Conservation (phyloP, 768 basidiomycete genomes). For the Leccinum sublutescens region DNA sequence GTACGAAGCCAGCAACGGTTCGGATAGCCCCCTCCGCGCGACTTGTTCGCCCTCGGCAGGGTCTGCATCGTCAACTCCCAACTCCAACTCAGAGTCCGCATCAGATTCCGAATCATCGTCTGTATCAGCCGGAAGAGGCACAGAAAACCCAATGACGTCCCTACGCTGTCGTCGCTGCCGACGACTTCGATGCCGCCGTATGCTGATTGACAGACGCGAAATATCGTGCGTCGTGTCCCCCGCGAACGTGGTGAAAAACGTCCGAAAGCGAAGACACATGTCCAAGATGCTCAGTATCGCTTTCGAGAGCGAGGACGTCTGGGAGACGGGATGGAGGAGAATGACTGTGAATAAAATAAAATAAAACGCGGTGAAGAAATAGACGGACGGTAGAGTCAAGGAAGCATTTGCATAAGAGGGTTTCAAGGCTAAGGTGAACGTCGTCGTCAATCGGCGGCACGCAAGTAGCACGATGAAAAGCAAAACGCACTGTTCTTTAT, state of each 20-base stretch:
- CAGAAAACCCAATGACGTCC: conserved; percentile 63
- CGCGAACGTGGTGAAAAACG: conserved; percentile 57
- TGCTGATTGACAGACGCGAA: conserved; percentile 47
- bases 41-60: conserved; percentile 12
- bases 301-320: conserved; percentile 66
- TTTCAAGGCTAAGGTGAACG: conserved; percentile 48
- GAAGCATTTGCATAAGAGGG: conserved; percentile 60
- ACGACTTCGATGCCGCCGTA: conserved; percentile 61
- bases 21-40: conserved; percentile 13
- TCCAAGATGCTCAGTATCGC: conserved; percentile 71
- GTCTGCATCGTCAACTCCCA: background rate
- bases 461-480: background rate
- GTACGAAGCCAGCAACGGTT: conserved; percentile 28
- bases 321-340: background rate
- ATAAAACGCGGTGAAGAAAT: background rate
- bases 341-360: background rate
- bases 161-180: conserved; percentile 52
- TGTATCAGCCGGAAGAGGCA: conserved; percentile 27
- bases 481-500: conserved; percentile 63
- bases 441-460: background rate
- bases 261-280: conserved; percentile 68
- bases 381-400: conserved; percentile 55
- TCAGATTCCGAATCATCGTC: conserved; percentile 38
- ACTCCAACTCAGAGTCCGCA: conserved; percentile 26
- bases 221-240: conserved; percentile 62